These are phyloP conservation scores for Ophiostoma tasmaniense DNA, from an alignment of 2,329 filamentous ascomycete genomes.

Conservation along the genomic window DNA sequence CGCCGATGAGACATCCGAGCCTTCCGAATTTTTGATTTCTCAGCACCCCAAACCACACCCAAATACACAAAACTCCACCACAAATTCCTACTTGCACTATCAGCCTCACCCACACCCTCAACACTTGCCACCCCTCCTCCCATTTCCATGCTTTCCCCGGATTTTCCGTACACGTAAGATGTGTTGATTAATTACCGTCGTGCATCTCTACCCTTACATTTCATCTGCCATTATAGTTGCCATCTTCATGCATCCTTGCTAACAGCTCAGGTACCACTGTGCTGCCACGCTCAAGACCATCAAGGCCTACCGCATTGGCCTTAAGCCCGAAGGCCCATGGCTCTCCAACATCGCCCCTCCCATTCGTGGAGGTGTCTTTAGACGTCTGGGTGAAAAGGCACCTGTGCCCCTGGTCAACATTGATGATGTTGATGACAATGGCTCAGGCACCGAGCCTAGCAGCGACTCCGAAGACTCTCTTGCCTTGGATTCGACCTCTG, in stretches of 20 bases:
- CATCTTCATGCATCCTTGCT: background rate
- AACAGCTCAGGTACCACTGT: conserved; percentile 45
- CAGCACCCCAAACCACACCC: conserved; percentile 12
- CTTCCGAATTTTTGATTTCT: conserved; percentile 15
- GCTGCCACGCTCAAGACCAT: conserved; percentile 45
- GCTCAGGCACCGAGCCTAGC: conserved; percentile 9
- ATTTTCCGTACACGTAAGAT: conserved; percentile 5
- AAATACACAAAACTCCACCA: background rate
- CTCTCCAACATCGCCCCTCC: conserved; percentile 48
- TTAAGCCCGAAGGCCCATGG: conserved; percentile 46
- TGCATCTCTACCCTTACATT: background rate
- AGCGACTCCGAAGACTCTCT: conserved; percentile 14
- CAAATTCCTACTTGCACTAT: background rate
- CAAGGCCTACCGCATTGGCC: conserved; percentile 53
- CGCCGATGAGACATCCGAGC: conserved; percentile 15
- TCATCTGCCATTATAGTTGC: background rate
- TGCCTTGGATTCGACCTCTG: background rate
- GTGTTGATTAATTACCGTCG: background rate
- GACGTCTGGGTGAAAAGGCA: conserved; percentile 6
- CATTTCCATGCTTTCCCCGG: conserved; percentile 5
- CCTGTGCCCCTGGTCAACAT: conserved; percentile 9
- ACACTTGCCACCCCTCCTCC: background rate
- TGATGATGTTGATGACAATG: conserved; percentile 3
- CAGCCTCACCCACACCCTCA: background rate
- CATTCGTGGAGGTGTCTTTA: conserved; percentile 30